Evolutionary conservation across 2,329 filamentous ascomycete species (phyloP).

Genomic region (Leptographium procerum): DNA sequence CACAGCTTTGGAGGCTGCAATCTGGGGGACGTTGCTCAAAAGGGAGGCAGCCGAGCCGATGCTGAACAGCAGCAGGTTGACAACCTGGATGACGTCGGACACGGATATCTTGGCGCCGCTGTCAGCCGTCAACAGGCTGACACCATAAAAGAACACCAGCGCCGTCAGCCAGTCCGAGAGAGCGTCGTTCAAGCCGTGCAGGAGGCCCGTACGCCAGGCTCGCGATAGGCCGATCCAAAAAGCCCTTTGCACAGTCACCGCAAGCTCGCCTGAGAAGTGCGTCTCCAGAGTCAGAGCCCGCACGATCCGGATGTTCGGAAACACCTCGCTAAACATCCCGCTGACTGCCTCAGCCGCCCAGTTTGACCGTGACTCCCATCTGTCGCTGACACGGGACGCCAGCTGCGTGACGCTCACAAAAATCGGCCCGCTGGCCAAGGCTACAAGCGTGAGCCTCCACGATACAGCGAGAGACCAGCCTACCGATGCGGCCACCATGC

Average conservation of each 20-base stretch:
- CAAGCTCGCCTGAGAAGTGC: slow-evolving; percentile 58
- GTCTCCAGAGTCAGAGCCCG: slow-evolving; percentile 61
- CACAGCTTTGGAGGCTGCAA: slow-evolving; percentile 61
- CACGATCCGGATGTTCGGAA: slow-evolving; percentile 70
- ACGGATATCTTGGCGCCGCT: slow-evolving; percentile 11
- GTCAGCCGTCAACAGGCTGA: slow-evolving; percentile 44
- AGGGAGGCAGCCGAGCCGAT: slow-evolving; percentile 62
- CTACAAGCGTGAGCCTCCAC: slow-evolving; percentile 74
- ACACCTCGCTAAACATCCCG: slow-evolving; percentile 60
- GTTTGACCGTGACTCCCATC: slow-evolving; percentile 63
- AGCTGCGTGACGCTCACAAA: slow-evolving; percentile 54
- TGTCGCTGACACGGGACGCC: slow-evolving; percentile 53
- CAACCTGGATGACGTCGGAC: slow-evolving; percentile 59
- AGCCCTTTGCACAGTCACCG: slow-evolving; percentile 34
- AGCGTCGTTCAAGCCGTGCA: slow-evolving; percentile 70
- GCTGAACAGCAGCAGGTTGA: slow-evolving; percentile 75
- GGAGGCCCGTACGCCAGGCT: slow-evolving; percentile 53
- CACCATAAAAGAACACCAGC: slow-evolving; percentile 75
- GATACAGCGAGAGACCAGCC: slow-evolving; percentile 62
- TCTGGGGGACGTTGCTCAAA: slow-evolving; percentile 66
- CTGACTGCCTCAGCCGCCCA: slow-evolving; percentile 47
- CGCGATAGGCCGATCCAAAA: slow-evolving; percentile 53
- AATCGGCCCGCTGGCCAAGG: slow-evolving; percentile 57
- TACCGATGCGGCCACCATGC: slow-evolving; percentile 59
- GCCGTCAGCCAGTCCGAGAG: slow-evolving; percentile 62